Conservation (phyloP, 2,329 filamentous ascomycete genomes). For the Penicillium sclerotigenum region DNA sequence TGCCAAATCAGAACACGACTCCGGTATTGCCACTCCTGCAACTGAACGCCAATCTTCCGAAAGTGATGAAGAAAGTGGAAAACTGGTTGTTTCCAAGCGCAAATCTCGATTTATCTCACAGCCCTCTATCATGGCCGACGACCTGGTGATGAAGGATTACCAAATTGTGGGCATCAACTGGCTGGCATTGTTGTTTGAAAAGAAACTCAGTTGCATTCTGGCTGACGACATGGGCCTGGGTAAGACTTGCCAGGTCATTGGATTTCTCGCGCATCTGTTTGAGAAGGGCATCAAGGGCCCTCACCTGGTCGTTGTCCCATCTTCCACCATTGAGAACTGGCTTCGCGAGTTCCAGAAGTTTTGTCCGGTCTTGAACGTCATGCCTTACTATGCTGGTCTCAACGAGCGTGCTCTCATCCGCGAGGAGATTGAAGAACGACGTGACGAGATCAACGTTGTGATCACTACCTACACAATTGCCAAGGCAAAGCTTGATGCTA, state of each 20-base stretch:
- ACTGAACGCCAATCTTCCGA: conserved; percentile 32
- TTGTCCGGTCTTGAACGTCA: conserved; percentile 70
- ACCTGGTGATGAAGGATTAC: conserved; percentile 82
- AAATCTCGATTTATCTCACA: conserved; percentile 56
- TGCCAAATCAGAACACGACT: conserved; percentile 53
- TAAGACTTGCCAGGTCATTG: conserved; percentile 95
- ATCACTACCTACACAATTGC: conserved; percentile 71
- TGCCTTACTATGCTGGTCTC: conserved; percentile 70
- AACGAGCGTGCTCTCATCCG: conserved; percentile 66
- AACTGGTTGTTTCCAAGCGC: conserved; percentile 38
- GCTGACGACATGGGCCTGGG: conserved; percentile 96
- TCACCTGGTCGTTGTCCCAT: conserved; percentile 85
- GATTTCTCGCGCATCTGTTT: conserved; percentile 79
- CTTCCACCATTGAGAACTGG: conserved; percentile 95
- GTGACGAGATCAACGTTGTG: conserved; percentile 64
- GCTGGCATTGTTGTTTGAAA: conserved; percentile 78
- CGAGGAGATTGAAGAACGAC: conserved; percentile 62
- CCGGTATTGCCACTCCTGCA: conserved; percentile 64
- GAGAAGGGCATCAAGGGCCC: conserved; percentile 66
- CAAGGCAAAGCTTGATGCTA: conserved; percentile 58
- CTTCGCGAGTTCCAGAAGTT: conserved; percentile 84
- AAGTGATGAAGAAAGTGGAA: conserved; percentile 40
- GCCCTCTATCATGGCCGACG: conserved; percentile 71
- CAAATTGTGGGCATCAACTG: conserved; percentile 94
- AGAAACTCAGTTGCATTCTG: conserved; percentile 80